Evolutionary conservation across 1,284 basidiomycete species (phyloP).

Genomic region (Cryptococcus maquisensis): DNA sequence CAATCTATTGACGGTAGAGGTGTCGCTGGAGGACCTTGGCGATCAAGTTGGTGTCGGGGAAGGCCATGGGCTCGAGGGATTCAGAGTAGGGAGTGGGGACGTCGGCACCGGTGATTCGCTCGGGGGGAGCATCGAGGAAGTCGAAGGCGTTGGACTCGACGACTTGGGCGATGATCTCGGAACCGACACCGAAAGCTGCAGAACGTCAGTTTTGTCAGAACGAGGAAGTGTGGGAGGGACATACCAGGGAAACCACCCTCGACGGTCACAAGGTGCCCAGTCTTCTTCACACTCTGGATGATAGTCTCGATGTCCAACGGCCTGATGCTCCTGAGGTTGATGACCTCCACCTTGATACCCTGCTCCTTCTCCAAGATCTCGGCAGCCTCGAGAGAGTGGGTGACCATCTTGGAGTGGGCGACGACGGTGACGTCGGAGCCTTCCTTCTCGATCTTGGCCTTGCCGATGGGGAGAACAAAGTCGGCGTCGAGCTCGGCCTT

Average conservation of each 20-base stretch:
- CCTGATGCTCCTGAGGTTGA: conserved; percentile 75
- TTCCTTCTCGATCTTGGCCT: conserved; percentile 91
- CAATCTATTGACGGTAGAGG: conserved; percentile 53
- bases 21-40: conserved; percentile 88
- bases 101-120: conserved; percentile 94
- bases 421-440: conserved; percentile 94
- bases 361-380: conserved; percentile 85
- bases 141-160: conserved; percentile 94
- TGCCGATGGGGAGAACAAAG: conserved; percentile 92
- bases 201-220: neutral
- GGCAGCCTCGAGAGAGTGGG: conserved; percentile 86
- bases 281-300: conserved; percentile 95
- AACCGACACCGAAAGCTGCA: conserved; percentile 88
- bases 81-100: conserved; percentile 92
- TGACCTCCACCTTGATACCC: conserved; percentile 94
- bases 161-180: conserved; percentile 95
- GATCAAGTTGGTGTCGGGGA: conserved; percentile 84
- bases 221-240: neutral
- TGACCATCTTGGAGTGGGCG: conserved; percentile 95
- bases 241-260: conserved; percentile 91
- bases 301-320: conserved; percentile 98
- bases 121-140: conserved; percentile 95
- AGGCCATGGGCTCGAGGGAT: conserved; percentile 79
- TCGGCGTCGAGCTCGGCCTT: conserved; percentile 90
- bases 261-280: conserved; percentile 87